Base-by-base conservation (phyloP, 2,329 filamentous ascomycete genomes). In the Alternaria atra region DNA sequence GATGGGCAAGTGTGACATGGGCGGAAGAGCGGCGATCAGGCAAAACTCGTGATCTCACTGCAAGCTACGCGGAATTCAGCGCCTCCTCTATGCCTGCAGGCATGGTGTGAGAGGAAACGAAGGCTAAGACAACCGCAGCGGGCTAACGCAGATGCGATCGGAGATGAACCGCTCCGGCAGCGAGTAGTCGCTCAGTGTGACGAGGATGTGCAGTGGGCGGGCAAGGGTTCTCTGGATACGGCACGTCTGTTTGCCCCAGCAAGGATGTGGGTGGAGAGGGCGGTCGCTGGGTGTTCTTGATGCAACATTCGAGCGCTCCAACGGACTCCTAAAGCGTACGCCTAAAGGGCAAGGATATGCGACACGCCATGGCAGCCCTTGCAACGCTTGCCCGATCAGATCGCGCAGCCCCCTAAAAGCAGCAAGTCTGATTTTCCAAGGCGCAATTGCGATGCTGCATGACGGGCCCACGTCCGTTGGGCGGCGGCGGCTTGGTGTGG, bases 141-240 rank as follows among this genome's bases (percentile, higher is more conserved):
- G 66, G 66, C 67, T 65, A 68, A 61, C 65, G 65, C 69, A 71
- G 72, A 77, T 74, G 71, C 71, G 76, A 78, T 78, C 77, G 77
- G 77, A 79, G 75, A 79, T 78, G 71, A 70, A 69, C 65, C 68
- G 71, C 67, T 52, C 58, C 66, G 68, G 66, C 69, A 73, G 61
- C 67, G 68, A 70, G 68, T 69, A 58, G 64, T 67, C 63, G 66
- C 58, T 63, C 56, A 55, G 68, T 65, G 67, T 70, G 69, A 71
- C 67, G 62, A 64, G 65, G 57, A 44, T 58, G 50, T 66, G 68
- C 67, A 69, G 68, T 48, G 55, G 34, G 52, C 27, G 57, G 35
- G 59, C 61, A 53, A 60, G 66, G 62, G 56, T 63, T 30, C 43
- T 43, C 52, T 56, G 56, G 60, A 64, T 64, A 60, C 61, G 66